These are phyloP conservation scores for Aureobasidium sp. DNA, from an alignment of 2,329 filamentous ascomycete species.

Conservation along the genomic window DNA sequence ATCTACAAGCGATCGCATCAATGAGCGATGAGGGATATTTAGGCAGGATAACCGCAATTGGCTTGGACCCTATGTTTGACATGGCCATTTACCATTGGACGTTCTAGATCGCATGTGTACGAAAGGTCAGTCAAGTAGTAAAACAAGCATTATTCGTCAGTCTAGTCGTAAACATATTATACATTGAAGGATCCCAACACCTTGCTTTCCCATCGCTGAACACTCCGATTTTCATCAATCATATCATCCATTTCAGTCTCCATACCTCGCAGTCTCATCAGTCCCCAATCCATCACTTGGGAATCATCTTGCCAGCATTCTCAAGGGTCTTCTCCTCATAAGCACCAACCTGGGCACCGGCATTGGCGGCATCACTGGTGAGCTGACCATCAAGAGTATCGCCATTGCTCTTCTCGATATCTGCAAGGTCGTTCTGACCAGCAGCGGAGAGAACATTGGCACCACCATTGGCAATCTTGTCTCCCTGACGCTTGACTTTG, in stretches of 20 bases:
- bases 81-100: too few species aligned
- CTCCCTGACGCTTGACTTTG: conserved; percentile 18
- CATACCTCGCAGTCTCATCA: not conserved
- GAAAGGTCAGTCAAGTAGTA: not conserved
- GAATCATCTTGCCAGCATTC: conserved; percentile 21
- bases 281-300: conserved; percentile 2
- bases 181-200: not conserved
- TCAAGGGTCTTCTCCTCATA: conserved; percentile 20
- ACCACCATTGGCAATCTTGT: conserved; percentile 23
- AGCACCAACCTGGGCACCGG: conserved; percentile 18
- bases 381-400: conserved; percentile 20
- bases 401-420: conserved; percentile 1
- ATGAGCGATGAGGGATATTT: too few species aligned
- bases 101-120: not conserved
- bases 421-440: not conserved
- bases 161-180: not conserved
- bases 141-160: not conserved
- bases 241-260: not conserved
- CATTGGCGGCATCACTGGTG: conserved; percentile 19
- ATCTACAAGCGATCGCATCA: too few species aligned
- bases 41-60: too few species aligned
- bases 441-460: conserved; percentile 18
- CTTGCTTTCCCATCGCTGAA: not conserved
- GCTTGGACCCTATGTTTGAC: too few species aligned
- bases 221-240: not conserved